Percentiles rank a stretch among this genome's conserved stretches.
phyloP scores from a whole-genome alignment of 805 yeast genomes.

The Crinitomyces ghanaensis region DNA sequence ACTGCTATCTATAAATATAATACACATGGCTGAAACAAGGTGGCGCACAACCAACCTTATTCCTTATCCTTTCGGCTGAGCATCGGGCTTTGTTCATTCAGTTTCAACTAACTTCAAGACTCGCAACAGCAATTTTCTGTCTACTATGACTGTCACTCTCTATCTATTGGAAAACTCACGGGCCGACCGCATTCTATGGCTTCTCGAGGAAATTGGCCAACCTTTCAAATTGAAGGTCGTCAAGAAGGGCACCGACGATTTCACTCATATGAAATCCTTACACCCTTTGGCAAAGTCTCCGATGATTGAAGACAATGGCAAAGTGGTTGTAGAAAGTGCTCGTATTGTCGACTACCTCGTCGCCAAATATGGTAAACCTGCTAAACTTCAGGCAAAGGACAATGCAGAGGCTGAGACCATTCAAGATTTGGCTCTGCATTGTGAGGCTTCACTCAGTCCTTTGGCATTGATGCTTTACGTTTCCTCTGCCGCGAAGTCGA shows the following conservation, averaged over 20 bases:
- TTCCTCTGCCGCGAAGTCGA: constrained; percentile 24
- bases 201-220: constrained; percentile 48
- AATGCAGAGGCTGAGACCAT: constrained; percentile 33
- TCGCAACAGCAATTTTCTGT: neutral
- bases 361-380: constrained; percentile 35
- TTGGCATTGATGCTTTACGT: constrained; percentile 30
- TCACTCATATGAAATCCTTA: constrained; percentile 36
- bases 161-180: constrained; percentile 43
- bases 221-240: constrained; percentile 29
- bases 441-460: constrained; percentile 55
- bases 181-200: constrained; percentile 50
- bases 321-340: constrained; percentile 47
- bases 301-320: constrained; percentile 36
- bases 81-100: too few relatives aligned
- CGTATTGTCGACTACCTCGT: constrained; percentile 43
- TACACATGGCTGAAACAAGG: neutral
- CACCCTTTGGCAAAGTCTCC: constrained; percentile 62
- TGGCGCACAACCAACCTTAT: neutral
- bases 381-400: constrained; percentile 29
- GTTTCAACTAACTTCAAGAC: too few relatives aligned
- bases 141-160: constrained; percentile 6
- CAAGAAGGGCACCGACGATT: constrained; percentile 36
- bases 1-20: neutral
- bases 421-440: constrained; percentile 42
- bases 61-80: neutral